Conservation (phyloP, 345 rosid species). For the Populus nigra region DNA sequence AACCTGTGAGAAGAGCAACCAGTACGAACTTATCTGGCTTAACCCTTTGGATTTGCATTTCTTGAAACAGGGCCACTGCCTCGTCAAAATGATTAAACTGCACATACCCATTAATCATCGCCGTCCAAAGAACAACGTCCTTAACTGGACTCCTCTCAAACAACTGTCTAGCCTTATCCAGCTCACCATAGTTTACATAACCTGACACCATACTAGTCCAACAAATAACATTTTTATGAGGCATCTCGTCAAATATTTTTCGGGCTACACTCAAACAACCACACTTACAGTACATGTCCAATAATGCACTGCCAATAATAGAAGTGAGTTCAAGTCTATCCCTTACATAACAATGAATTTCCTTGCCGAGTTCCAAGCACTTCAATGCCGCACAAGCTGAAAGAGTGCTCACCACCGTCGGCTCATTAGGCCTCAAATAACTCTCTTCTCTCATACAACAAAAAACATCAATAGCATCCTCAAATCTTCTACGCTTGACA, state of each 20-base stretch:
- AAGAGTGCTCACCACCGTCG: conserved; percentile 64
- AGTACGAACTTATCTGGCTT: conserved; percentile 59
- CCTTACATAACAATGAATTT: conserved; percentile 43
- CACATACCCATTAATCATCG: conserved; percentile 80
- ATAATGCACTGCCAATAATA: conserved; percentile 57
- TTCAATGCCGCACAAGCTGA: conserved; percentile 61
- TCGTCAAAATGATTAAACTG: conserved; percentile 59
- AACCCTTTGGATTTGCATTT: conserved; percentile 50
- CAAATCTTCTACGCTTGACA: conserved; percentile 47
- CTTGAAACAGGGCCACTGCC: conserved; percentile 52
- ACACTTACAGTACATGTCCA: conserved; percentile 74
- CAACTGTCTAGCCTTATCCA: conserved; percentile 59
- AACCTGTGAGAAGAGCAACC: conserved; percentile 75
- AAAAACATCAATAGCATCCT: conserved; percentile 48
- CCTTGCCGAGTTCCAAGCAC: conserved; percentile 50
- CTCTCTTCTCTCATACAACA: conserved; percentile 44
- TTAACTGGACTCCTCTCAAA: conserved; percentile 64
- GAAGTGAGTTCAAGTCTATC: conserved; percentile 40
- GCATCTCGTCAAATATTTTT: conserved; percentile 44
- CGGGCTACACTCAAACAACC: conserved; percentile 53
- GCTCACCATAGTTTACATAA: conserved; percentile 46
- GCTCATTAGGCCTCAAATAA: conserved; percentile 48
- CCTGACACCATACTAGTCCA: conserved; percentile 77
- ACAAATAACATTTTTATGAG: conserved; percentile 55
- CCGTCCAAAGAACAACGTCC: conserved; percentile 83